A percentile compares a stretch with the other conserved stretches of the same genome.
These are phyloP conservation scores for Termitomyces sp. DNA, from an alignment of 768 basidiomycete genomes.

Conservation along the genomic window DNA sequence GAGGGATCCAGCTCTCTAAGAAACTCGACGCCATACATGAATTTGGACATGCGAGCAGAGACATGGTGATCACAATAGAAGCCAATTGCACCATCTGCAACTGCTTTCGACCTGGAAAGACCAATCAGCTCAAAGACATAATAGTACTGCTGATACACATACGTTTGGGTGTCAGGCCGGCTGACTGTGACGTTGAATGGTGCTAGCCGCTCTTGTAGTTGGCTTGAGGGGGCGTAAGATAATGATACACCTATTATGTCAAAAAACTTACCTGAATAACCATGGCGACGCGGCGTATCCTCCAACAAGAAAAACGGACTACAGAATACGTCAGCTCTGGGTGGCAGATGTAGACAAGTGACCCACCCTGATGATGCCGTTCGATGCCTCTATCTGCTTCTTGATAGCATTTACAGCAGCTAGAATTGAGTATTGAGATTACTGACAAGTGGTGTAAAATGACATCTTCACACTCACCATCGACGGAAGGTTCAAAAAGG, in stretches of 20 bases:
- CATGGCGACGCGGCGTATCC: slow-evolving; percentile 84
- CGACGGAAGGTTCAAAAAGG: slow-evolving; percentile 77
- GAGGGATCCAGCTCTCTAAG: slow-evolving; percentile 63
- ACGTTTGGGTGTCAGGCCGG: slow-evolving; percentile 81
- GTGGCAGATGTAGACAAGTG: slow-evolving; percentile 1
- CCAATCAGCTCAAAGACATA: neutral
- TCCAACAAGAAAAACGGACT: slow-evolving; percentile 85
- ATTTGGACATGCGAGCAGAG: slow-evolving; percentile 76
- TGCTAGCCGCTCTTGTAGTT: slow-evolving; percentile 67
- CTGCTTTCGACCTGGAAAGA: slow-evolving; percentile 71
- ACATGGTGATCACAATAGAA: slow-evolving; percentile 87
- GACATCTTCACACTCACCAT: slow-evolving; percentile 32
- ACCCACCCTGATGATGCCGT: slow-evolving; percentile 62
- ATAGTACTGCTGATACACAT: slow-evolving; percentile 17
- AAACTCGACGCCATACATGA: slow-evolving; percentile 82
- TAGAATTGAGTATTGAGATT: slow-evolving; percentile 14
- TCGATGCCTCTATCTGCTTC: slow-evolving; percentile 66
- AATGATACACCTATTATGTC: neutral
- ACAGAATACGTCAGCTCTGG: neutral
- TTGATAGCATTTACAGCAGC: slow-evolving; percentile 71
- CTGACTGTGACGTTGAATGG: slow-evolving; percentile 60
- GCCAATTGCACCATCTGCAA: slow-evolving; percentile 80
- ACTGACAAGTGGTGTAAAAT: neutral
- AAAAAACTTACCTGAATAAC: slow-evolving; percentile 51
- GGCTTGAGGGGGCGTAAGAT: slow-evolving; percentile 27